A percentile compares a stretch with the other conserved stretches of the same genome.
phyloP scores from a whole-genome alignment of 163 green algal species.

The Chlorella variabilis region DNA sequence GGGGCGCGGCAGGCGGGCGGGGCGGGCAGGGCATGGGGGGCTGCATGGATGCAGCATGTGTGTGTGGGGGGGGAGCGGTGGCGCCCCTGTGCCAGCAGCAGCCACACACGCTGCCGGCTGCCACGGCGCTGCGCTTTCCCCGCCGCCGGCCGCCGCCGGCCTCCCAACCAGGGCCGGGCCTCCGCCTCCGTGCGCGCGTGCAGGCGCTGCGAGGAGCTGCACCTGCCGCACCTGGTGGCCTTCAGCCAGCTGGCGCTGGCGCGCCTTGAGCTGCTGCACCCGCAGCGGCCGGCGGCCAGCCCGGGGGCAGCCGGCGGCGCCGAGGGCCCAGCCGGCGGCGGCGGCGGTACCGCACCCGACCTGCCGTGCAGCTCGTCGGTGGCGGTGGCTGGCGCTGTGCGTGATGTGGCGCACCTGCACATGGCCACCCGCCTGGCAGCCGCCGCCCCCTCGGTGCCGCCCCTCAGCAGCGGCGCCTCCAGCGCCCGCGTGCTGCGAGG shows the following conservation, averaged over 20 bases:
- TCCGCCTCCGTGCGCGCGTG: neutral
- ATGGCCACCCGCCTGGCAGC: slow-evolving; percentile 25
- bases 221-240: slow-evolving; percentile 65
- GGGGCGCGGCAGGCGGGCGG: too few species aligned
- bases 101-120: too few species aligned
- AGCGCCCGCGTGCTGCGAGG: slow-evolving; percentile 21
- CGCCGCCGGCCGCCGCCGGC: too few species aligned
- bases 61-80: neutral
- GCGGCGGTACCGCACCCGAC: neutral
- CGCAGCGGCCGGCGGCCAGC: slow-evolving; percentile 25
- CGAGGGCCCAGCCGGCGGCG: slow-evolving; percentile 6
- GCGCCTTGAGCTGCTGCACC: slow-evolving; percentile 57
- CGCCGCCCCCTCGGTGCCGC: neutral
- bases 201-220: slow-evolving; percentile 56
- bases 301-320: neutral
- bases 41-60: neutral
- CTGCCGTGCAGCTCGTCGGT: slow-evolving; percentile 1
- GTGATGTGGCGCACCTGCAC: slow-evolving; percentile 39
- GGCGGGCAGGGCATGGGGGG: neutral
- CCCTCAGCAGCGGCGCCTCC: slow-evolving; percentile 4
- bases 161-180: neutral
- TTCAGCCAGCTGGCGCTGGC: slow-evolving; percentile 64
- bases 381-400: slow-evolving; percentile 20
- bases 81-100: too few species aligned
- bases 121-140: too few species aligned